Evolutionary conservation across 352 stramenopile genomes (phyloP).

Genomic region (Plasmopara muralis): DNA sequence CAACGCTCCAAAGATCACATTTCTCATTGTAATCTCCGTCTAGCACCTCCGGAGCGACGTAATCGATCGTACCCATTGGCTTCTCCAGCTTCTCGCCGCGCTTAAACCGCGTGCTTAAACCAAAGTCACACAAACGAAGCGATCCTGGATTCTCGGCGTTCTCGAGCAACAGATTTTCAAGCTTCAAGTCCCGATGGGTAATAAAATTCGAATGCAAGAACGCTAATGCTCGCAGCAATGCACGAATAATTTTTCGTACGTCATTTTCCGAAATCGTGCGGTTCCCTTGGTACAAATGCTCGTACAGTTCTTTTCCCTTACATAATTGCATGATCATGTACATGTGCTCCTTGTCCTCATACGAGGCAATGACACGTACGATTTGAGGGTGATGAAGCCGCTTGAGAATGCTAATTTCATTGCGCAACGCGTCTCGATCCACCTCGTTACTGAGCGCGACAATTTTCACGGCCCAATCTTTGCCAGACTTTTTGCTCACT

Average conservation of each 20-base stretch:
- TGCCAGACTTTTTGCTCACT: slow-evolving; percentile 51
- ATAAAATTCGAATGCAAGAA: slow-evolving; percentile 81
- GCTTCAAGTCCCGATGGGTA: slow-evolving; percentile 74
- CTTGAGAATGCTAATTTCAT: slow-evolving; percentile 75
- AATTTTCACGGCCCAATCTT: slow-evolving; percentile 74
- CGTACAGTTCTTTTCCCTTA: slow-evolving; percentile 74
- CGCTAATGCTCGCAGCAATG: slow-evolving; percentile 46
- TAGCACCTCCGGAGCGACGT: slow-evolving; percentile 73
- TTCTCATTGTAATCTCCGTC: slow-evolving; percentile 80
- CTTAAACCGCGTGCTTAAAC: slow-evolving; percentile 67
- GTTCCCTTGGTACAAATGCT: slow-evolving; percentile 64
- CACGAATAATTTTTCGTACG: slow-evolving; percentile 56
- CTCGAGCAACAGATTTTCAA: slow-evolving; percentile 79
- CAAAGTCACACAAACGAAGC: slow-evolving; percentile 82
- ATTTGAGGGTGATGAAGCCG: slow-evolving; percentile 77
- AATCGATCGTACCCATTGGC: slow-evolving; percentile 75
- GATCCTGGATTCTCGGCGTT: slow-evolving; percentile 48
- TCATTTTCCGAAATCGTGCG: slow-evolving; percentile 59
- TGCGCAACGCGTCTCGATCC: slow-evolving; percentile 64
- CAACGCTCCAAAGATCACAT: slow-evolving; percentile 76
- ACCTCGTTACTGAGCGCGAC: slow-evolving; percentile 64
- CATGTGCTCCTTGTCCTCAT: slow-evolving; percentile 73
- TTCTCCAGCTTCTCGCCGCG: slow-evolving; percentile 67
- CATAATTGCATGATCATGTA: slow-evolving; percentile 88
- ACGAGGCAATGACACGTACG: slow-evolving; percentile 68